Base-by-base conservation (phyloP, 2,329 filamentous ascomycete genomes). In the Torrubiella hemipterigena region DNA sequence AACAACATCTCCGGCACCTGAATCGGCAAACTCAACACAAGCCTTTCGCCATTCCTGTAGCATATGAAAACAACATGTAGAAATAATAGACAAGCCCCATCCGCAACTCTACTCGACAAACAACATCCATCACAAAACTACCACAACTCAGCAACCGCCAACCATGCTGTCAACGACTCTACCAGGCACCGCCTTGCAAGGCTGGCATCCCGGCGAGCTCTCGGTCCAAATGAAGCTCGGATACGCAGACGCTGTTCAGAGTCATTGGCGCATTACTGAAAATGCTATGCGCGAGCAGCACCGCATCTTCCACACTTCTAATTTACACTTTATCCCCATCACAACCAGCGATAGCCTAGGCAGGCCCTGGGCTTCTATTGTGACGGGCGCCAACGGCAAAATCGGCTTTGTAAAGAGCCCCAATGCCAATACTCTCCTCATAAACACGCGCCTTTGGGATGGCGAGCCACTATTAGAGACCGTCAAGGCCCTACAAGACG, bases 251-350 rank as follows among this genome's bases (percentile, higher is more conserved):
- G 29, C 29, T 6, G 29, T 30, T 14, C 9, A 14, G 4, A 10
- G 13, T 6, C 9, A 14, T 15, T 30, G 29, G 29, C 17, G 19
- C 9, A 13, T 30, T 4, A 30, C 29, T 4, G 29, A 30, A 17
- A 30, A 23, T 12, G 21, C 17, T 11, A 30, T 30, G 29, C 29
- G 29, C 14, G 29, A 30, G 19, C 29, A 30, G 20, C 29, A 30
- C 14, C 17, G 29, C 9, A 23, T 30, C 18, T 30, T 30, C n/a
- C 29, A 30, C 19, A 22, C 17, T 14, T 30, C 29, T 11, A 30
- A 30, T 20, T 15, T 30, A 6, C 18, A 22, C 12, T 30, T 30
- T 16, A 14, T 30, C 10, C 29, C 29, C 9, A 15, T 30, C 18
- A 30, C 29, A 11, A 30, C 29, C 14, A 18, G 9, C 14, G 29